Conservation (phyloP, 805 yeast species). For the Soucietia sequanensis region DNA sequence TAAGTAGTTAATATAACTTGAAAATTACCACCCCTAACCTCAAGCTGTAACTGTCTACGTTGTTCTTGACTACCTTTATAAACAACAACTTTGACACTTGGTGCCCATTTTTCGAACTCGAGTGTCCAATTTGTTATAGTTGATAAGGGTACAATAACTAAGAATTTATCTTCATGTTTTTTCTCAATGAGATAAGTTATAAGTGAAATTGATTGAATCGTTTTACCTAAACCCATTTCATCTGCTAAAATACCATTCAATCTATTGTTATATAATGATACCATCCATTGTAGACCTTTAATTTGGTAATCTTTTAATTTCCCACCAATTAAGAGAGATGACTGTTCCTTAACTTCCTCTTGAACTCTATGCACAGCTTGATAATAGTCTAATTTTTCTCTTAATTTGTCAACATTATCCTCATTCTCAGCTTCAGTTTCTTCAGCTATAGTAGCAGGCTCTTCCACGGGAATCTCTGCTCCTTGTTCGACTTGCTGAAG, state of each 20-base stretch:
- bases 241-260: conserved; percentile 65
- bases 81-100: conserved; percentile 65
- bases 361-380: conserved; percentile 76
- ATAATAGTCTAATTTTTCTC: conserved; percentile 74
- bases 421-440: conserved; percentile 29
- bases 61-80: conserved; percentile 78
- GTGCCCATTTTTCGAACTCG: conserved; percentile 89
- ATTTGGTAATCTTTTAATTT: conserved; percentile 72
- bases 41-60: conserved; percentile 64
- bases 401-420: conserved; percentile 48
- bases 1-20: conserved; percentile 77
- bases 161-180: conserved; percentile 67
- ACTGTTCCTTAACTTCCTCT: conserved; percentile 67
- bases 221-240: conserved; percentile 69
- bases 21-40: conserved; percentile 66
- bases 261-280: conserved; percentile 57
- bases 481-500: conserved; percentile 63
- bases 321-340: conserved; percentile 73
- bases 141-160: conserved; percentile 80
- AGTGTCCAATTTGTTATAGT: conserved; percentile 84
- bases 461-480: conserved; percentile 25
- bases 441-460: conserved; percentile 27
- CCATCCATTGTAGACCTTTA: conserved; percentile 68
- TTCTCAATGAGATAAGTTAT: conserved; percentile 67
- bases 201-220: conserved; percentile 75